Base-by-base conservation (phyloP, 345 rosid genomes). In the Melaleuca alternifolia region DNA sequence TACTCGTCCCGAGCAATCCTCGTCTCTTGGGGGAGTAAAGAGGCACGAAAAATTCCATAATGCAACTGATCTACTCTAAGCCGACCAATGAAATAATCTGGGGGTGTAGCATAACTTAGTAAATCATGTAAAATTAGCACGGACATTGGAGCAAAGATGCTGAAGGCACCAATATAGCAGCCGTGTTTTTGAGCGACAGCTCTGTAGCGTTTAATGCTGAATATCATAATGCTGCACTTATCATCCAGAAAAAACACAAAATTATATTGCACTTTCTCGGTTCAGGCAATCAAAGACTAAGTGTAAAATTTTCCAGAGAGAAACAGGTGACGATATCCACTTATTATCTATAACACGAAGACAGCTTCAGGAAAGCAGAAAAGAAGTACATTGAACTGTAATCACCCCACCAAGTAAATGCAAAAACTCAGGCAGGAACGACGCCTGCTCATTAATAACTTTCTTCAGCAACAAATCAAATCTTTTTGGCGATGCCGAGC, bases 401-500 rank as follows among this genome's bases (percentile, higher is more conserved):
- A 83, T 50, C 84, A 26, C 11, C 3, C 33, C 85, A 51, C 41
- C 57, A 83, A 30, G 26, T 41, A 50, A 12, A 51, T 41, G 46
- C 57, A 51, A 83, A 83, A 83, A 83, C 57, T 30, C 44, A 54
- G 57, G 85, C 85, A 83, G 46, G 57, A 53, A 51, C 46, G 26
- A 24, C 57, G 30, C 54, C 81, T 71, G 46, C 85, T 41, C 57
- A 83, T 41, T 6, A 6, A 83, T 28, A 28, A 51, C 23, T 53
- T 26, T 16, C 84, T n/a, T 51, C 84, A 65, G 53, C 83, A 61
- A 54, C 23, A 2, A 50, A 71, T 89, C 93, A 91, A 5, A 87
- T 89, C 91, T 91, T 86, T 84, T 83, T 92, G 54, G 94, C 53
- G 61, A 94, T 94, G 54, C 92, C 94, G 12, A 96, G 97, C 90